A percentile compares a stretch with the other conserved stretches of the same genome.
These are phyloP conservation scores for Aspergillus latus DNA, from an alignment of 2,329 filamentous ascomycete genomes.

Conservation along the genomic window DNA sequence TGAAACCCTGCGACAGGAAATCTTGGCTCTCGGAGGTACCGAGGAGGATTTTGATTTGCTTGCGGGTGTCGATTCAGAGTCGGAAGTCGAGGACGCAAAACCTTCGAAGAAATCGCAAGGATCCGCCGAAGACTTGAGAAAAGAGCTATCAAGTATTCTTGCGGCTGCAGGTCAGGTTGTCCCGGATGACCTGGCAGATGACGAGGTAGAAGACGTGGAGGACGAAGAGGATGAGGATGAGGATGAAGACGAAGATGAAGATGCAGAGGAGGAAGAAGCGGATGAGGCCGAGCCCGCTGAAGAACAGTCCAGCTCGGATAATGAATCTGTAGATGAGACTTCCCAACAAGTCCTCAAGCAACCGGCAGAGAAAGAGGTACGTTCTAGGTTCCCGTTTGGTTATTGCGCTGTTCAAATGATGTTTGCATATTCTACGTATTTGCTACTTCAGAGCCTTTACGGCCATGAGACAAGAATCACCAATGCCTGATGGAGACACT, in stretches of 20 bases:
- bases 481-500: not conserved
- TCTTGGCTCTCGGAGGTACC: conserved; percentile 50
- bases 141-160: conserved; percentile 39
- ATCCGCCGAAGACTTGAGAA: conserved; percentile 40
- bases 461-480: not conserved
- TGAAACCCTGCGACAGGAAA: conserved; percentile 43
- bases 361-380: conserved; percentile 23
- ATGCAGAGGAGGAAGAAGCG: conserved; percentile 29
- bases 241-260: conserved; percentile 32
- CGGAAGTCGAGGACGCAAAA: conserved; percentile 48
- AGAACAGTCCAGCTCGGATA: conserved; percentile 29
- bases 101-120: conserved; percentile 25
- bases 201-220: conserved; percentile 34
- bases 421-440: conserved; percentile 92
- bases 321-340: conserved; percentile 29
- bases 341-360: conserved; percentile 22
- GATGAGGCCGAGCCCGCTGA: conserved; percentile 35
- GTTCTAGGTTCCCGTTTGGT: not conserved
- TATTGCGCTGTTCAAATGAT: conserved; percentile 65
- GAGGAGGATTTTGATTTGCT: conserved; percentile 51
- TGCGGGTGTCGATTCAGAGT: conserved; percentile 46
- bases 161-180: conserved; percentile 39
- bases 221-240: conserved; percentile 43
- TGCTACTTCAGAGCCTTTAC: conserved; percentile 99
- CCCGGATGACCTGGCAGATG: conserved; percentile 36